Base-by-base conservation (phyloP, 768 basidiomycete species). In the Boletus rubropictus region DNA sequence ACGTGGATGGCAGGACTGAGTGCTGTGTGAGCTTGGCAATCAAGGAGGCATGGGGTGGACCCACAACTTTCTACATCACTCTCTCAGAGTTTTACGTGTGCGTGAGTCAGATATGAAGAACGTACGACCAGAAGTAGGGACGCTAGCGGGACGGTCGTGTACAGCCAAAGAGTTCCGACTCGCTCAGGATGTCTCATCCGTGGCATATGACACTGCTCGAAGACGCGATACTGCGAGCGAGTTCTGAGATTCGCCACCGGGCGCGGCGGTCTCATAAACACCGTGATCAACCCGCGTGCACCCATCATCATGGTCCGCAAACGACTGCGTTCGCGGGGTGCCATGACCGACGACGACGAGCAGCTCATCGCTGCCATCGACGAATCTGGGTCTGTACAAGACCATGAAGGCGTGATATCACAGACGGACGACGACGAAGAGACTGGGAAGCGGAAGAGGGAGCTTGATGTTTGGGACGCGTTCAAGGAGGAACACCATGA, bases 401-500 rank as follows among this genome's bases (percentile, higher is more conserved):
- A 50, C 27, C 44, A 18, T 18, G 41, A 14, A 14, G 25, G 20
- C 33, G 27, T 43, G 21, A 27, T 20, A 5, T 46, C 52, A 7
- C 49, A 44, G 18, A 24, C 20, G 1, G 48, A 47, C 17, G 44
- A 42, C 7, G 44, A 34, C 0, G 59, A 51, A 37, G 56, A 46
- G 43, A 48, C 25, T 5, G 59, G 59, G 46, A 61, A 60, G 39
- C 59, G 54, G 20, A 72, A 77, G 56, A 80, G 76, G 60, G 84
- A 84, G 54, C 73, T 69, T 49, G 80, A 80, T 27, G 72, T 86
- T 31, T 87, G 86, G 85, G 82, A 86, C 38, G 70, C 79, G 32
- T 77, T 90, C 60, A 78, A 79, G 58, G 89, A 90, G 57, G 85
- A 90, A 50, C 80, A 88, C 55, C 81, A 80, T 62, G 89, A 89